A percentile compares a stretch with the other conserved stretches of the same genome.
Conservation (phyloP, 352 stramenopile genomes). For the Aphanomyces astaci region DNA sequence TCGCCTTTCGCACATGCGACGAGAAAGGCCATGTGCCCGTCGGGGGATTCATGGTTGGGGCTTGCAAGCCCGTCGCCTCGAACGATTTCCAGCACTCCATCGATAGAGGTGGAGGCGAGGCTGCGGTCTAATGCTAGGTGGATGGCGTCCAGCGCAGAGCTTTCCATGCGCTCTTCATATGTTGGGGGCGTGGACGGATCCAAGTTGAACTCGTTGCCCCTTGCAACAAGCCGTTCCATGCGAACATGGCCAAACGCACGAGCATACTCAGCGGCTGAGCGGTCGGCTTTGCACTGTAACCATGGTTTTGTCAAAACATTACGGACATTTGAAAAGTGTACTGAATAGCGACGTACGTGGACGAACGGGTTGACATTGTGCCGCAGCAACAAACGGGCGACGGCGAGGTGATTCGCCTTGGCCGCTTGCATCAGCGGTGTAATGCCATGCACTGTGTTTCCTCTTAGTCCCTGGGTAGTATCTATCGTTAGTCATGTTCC, state of each 20-base stretch:
- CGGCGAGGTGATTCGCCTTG: not conserved
- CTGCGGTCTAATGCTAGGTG: not conserved
- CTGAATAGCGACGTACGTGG: no score
- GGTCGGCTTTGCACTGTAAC: not conserved
- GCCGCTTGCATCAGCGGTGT: conserved; percentile 13
- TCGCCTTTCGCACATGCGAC: not conserved
- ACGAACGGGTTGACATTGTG: not conserved
- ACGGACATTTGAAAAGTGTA: not conserved
- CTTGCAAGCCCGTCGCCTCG: not conserved
- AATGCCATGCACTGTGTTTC: not conserved
- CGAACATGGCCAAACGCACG: not conserved
- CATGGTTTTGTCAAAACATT: not conserved
- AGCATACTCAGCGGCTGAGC: not conserved
- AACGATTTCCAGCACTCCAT: not conserved
- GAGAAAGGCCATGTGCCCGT: not conserved
- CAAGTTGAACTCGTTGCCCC: not conserved
- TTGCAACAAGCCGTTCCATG: not conserved
- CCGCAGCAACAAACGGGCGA: not conserved
- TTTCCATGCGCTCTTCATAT: conserved; percentile 4
- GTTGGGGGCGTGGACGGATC: conserved; percentile 2
- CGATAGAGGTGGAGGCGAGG: not conserved
- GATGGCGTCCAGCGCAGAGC: not conserved
- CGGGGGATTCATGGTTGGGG: not conserved
- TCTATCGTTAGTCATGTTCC: not conserved
- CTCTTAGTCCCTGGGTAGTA: not conserved